Conservation (phyloP, 2,329 filamentous ascomycete genomes). For the Mycosphaerella arachidis region DNA sequence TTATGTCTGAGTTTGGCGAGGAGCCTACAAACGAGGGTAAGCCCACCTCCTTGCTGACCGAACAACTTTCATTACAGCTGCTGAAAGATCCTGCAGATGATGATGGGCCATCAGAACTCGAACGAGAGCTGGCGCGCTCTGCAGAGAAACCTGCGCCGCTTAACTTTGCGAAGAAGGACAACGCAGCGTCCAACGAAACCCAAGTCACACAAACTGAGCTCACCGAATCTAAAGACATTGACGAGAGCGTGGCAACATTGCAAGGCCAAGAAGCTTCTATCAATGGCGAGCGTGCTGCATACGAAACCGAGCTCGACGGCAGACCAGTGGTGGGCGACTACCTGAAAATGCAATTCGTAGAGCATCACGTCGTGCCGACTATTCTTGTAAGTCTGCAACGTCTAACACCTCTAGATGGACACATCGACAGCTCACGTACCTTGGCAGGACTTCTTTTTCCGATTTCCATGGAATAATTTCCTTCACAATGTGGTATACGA, state of each 20-base stretch:
- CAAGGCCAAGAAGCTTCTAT: conserved; percentile 24
- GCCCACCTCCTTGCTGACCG: conserved; percentile 39
- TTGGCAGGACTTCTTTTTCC: conserved; percentile 86
- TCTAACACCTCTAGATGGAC: not conserved
- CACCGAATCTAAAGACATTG: conserved; percentile 22
- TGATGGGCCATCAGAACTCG: conserved; percentile 29
- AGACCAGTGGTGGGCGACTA: conserved; percentile 87
- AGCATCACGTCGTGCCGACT: conserved; percentile 88
- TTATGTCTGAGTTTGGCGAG: conserved; percentile 40
- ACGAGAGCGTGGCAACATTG: conserved; percentile 31
- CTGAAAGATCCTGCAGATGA: conserved; percentile 32
- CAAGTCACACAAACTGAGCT: conserved; percentile 9
- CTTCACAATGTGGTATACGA: conserved; percentile 99
- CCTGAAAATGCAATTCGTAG: conserved; percentile 93
- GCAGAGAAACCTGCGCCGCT: conserved; percentile 67
- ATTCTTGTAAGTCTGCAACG: conserved; percentile 66
- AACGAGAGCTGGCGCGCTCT: conserved; percentile 41
- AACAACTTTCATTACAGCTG: conserved; percentile 33
- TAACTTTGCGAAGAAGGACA: conserved; percentile 46
- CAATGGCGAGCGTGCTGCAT: conserved; percentile 35
- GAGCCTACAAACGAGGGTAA: conserved; percentile 30
- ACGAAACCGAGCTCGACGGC: conserved; percentile 57
- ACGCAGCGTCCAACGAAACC: conserved; percentile 9
- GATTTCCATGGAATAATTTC: conserved; percentile 99
- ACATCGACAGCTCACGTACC: conserved; percentile 7